Evolutionary conservation across 768 basidiomycete genomes (phyloP).

Genomic region (Cyclocybe aegerita): DNA sequence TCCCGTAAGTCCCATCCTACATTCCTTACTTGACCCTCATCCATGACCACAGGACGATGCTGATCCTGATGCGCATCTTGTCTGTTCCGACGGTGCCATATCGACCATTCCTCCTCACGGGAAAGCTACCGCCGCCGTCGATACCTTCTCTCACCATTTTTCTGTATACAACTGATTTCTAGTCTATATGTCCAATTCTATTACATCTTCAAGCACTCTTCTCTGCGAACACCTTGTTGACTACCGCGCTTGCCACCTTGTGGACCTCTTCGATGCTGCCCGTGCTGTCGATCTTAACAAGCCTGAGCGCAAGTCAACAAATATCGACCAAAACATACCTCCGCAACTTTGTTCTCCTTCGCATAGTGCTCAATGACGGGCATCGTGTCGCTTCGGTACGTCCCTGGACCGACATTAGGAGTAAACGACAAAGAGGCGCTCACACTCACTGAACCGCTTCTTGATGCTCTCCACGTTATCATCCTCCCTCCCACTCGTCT

Average conservation of each 20-base stretch:
- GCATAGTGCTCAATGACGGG: conserved; percentile 90
- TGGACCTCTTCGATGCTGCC: conserved; percentile 73
- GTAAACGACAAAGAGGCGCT: neutral
- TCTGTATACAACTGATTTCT: conserved; percentile 44
- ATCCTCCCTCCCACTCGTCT: conserved; percentile 95
- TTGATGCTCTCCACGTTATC: conserved; percentile 93
- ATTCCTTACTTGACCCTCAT: neutral
- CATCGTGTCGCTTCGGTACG: conserved; percentile 86
- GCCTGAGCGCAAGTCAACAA: neutral
- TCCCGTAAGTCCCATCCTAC: conserved; percentile 53
- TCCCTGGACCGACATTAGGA: conserved; percentile 42
- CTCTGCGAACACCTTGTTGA: conserved; percentile 32
- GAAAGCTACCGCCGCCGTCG: conserved; percentile 48
- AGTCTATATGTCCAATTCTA: conserved; percentile 4
- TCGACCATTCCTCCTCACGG: conserved; percentile 62
- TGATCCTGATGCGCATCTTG: conserved; percentile 63
- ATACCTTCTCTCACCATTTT: conserved; percentile 38
- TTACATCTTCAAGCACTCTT: conserved; percentile 17
- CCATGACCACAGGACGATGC: conserved; percentile 44
- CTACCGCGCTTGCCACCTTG: conserved; percentile 50
- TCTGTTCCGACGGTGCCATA: conserved; percentile 83
- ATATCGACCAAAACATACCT: conserved; percentile 46
- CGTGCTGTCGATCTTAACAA: conserved; percentile 63
- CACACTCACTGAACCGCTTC: conserved; percentile 86
- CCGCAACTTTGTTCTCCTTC: conserved; percentile 65